phyloP scores from a whole-genome alignment of 495 filamentous ascomycete genomes.

The Annulohypoxylon maeteangense region DNA sequence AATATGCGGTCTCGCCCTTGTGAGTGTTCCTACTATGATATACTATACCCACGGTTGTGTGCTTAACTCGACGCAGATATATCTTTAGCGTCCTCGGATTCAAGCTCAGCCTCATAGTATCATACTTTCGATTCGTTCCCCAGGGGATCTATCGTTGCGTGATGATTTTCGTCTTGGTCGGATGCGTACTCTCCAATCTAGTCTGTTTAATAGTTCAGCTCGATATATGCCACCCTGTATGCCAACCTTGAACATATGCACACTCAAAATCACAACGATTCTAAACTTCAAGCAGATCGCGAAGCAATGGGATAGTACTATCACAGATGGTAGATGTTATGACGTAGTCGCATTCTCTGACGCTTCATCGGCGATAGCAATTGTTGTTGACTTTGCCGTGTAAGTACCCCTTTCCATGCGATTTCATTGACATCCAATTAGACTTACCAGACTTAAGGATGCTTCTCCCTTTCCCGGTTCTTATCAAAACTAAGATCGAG shows the following conservation, averaged over 20 bases:
- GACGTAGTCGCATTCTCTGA: slow-evolving; percentile 57
- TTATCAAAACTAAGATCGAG: slow-evolving; percentile 56
- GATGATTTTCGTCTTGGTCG: slow-evolving; percentile 50
- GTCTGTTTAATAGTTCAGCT: slow-evolving; percentile 54
- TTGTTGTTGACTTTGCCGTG: slow-evolving; percentile 62
- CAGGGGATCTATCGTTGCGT: slow-evolving; percentile 52
- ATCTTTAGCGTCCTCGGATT: slow-evolving; percentile 61
- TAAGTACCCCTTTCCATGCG: slow-evolving; percentile 40
- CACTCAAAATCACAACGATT: background rate
- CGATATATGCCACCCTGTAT: slow-evolving; percentile 58
- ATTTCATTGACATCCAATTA: background rate
- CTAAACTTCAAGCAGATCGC: slow-evolving; percentile 45
- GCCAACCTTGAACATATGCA: background rate
- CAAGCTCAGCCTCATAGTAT: slow-evolving; percentile 62
- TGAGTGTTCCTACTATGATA: slow-evolving; percentile 14
- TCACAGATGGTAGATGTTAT: slow-evolving; percentile 56
- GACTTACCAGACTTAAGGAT: slow-evolving; percentile 46
- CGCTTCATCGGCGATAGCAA: slow-evolving; percentile 52
- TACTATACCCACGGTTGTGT: background rate
- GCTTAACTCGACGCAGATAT: slow-evolving; percentile 44
- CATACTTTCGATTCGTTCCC: slow-evolving; percentile 62
- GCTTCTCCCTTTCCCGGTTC: slow-evolving; percentile 62
- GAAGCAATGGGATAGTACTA: slow-evolving; percentile 57
- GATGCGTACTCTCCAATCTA: slow-evolving; percentile 48
- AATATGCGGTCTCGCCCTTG: slow-evolving; percentile 26